These are phyloP conservation scores for Eucalyptus melliodora DNA, from an alignment of 345 rosid genomes.

Conservation along the genomic window DNA sequence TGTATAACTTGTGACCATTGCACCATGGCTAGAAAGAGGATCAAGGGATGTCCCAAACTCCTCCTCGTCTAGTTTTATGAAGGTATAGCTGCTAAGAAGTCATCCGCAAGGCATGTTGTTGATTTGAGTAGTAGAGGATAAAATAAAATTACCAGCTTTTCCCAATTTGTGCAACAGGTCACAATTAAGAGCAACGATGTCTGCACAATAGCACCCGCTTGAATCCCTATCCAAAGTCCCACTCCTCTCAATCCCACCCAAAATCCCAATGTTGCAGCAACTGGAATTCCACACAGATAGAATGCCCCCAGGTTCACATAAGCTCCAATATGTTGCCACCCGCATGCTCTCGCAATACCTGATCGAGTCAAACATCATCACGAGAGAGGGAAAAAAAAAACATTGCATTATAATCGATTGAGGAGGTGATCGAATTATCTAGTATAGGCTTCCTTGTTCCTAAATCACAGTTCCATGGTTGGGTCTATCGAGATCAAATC, in stretches of 20 bases:
- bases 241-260: slow-evolving; percentile 35
- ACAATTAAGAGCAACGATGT: slow-evolving; percentile 25
- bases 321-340: slow-evolving; percentile 87
- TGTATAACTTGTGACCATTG: neutral
- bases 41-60: neutral
- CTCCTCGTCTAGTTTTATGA: neutral
- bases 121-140: neutral
- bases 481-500: neutral
- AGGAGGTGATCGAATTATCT: neutral
- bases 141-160: slow-evolving; percentile 24
- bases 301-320: slow-evolving; percentile 64
- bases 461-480: too few relatives aligned
- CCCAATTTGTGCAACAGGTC: slow-evolving; percentile 56
- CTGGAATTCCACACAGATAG: slow-evolving; percentile 63
- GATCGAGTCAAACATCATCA: neutral
- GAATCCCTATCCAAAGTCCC: slow-evolving; percentile 78
- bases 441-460: neutral
- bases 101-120: neutral
- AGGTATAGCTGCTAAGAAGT: neutral
- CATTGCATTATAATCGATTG: neutral
- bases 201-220: slow-evolving; percentile 48
- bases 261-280: slow-evolving; percentile 48
- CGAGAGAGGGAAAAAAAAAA: neutral
- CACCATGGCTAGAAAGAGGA: neutral
- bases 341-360: slow-evolving; percentile 80